phyloP scores from a whole-genome alignment of 176 grass and related monocot species.

The Bolboschoenus planiculmis region DNA sequence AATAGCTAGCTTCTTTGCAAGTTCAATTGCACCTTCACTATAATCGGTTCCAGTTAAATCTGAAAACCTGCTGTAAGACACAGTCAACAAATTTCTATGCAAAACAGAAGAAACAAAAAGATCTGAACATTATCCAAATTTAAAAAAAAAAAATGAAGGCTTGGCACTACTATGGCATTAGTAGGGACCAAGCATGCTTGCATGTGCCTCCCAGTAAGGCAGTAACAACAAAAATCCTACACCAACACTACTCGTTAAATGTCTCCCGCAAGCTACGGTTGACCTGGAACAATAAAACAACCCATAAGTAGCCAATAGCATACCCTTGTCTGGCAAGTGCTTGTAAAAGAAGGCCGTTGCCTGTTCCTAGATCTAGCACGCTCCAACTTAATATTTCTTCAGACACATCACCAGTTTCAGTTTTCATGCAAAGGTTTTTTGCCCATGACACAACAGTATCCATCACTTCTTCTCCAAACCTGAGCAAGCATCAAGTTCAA shows the following conservation, averaged over 20 bases:
- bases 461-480: conserved; percentile 98
- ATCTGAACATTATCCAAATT: not conserved
- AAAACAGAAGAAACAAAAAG: not conserved
- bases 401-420: conserved; percentile 38
- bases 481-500: conserved; percentile 25
- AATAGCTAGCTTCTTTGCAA: conserved; percentile 69
- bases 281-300: not conserved
- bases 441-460: conserved; percentile 83
- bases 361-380: conserved; percentile 89
- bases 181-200: not conserved
- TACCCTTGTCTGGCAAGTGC: conserved; percentile 86
- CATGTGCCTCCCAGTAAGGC: not conserved
- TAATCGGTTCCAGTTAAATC: conserved; percentile 96
- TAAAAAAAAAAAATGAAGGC: not conserved
- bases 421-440: conserved; percentile 52
- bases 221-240: not conserved
- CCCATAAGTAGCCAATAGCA: not conserved
- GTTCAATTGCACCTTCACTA: conserved; percentile 85
- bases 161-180: not conserved
- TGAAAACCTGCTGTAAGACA: conserved; percentile 44
- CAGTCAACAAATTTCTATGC: not conserved
- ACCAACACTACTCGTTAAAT: not conserved
- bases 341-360: conserved; percentile 87
- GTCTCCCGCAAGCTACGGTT: not conserved
- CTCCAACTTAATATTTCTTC: conserved; percentile 45